A percentile compares a stretch with the other conserved stretches of the same genome.
These are phyloP conservation scores for Aethionema arabicum DNA, from an alignment of 345 rosid species.

Conservation along the genomic window DNA sequence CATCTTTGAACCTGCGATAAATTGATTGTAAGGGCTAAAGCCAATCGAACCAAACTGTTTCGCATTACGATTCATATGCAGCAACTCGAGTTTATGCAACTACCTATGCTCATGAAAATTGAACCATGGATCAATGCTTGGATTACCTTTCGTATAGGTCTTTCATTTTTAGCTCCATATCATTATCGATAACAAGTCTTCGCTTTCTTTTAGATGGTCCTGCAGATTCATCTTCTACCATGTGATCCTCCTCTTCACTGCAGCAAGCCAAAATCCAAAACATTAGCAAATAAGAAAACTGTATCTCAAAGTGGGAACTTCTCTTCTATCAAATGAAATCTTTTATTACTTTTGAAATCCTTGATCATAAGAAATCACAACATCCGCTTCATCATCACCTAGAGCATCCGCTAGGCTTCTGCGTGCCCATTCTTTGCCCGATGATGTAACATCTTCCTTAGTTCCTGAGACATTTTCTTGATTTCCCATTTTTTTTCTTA, in stretches of 20 bases:
- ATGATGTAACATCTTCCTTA: constrained; percentile 47
- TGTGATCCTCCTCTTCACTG: constrained; percentile 45
- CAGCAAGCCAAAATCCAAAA: constrained; percentile 30
- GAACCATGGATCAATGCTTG: constrained; percentile 9
- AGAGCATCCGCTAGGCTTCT: constrained; percentile 93
- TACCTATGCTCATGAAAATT: constrained; percentile 14
- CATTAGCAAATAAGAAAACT: constrained; percentile 15
- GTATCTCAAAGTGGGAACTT: constrained; percentile 2
- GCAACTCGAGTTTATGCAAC: background rate
- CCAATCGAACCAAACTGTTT: constrained; percentile 13
- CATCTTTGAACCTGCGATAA: constrained; percentile 68
- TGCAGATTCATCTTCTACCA: constrained; percentile 43
- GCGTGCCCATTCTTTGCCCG: constrained; percentile 52
- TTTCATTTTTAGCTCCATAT: constrained; percentile 56
- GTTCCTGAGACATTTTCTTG: constrained; percentile 39
- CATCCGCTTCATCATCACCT: constrained; percentile 99
- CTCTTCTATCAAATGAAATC: constrained; percentile 18
- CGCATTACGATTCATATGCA: constrained; percentile 9
- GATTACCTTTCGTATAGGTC: constrained; percentile 61
- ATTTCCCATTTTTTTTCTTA: constrained; percentile 53
- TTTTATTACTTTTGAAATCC: constrained; percentile 50
- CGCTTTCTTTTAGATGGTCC: constrained; percentile 54
- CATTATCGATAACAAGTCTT: constrained; percentile 59
- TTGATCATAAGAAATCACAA: constrained; percentile 60
- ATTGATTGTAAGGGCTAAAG: constrained; percentile 22